A percentile compares a stretch with the other conserved stretches of the same genome.
Evolutionary conservation across 2,329 filamentous ascomycete genomes (phyloP).

Genomic region (Colletotrichum destructivum): DNA sequence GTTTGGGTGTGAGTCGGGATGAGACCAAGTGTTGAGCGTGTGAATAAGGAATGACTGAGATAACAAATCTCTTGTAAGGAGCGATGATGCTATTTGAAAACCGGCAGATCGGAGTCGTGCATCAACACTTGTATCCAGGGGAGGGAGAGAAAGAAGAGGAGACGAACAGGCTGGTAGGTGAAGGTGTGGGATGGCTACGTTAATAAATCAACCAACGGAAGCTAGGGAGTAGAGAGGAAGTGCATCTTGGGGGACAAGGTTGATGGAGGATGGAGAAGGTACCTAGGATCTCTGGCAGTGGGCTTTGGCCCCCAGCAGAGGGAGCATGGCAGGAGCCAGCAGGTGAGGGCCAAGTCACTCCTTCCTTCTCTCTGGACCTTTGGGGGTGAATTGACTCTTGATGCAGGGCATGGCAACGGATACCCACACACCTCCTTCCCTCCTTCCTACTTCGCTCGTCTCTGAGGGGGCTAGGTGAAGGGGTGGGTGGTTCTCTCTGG

Average conservation of each 20-base stretch:
- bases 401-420: slow-evolving; percentile 17
- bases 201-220: slow-evolving; percentile 24
- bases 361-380: slow-evolving; percentile 17
- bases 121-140: slow-evolving; percentile 30
- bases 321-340: slow-evolving; percentile 4
- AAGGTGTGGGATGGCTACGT: slow-evolving; percentile 25
- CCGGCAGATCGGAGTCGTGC: slow-evolving; percentile 26
- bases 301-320: slow-evolving; percentile 10
- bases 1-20: background rate
- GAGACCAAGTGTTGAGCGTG: slow-evolving; percentile 19
- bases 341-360: slow-evolving; percentile 8
- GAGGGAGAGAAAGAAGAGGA: background rate
- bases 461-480: slow-evolving; percentile 3
- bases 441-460: slow-evolving; percentile 19
- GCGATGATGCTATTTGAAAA: slow-evolving; percentile 35
- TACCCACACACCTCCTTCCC: slow-evolving; percentile 28
- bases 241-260: slow-evolving; percentile 26
- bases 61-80: slow-evolving; percentile 21
- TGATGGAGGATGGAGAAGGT: slow-evolving; percentile 19
- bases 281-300: slow-evolving; percentile 6
- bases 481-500: slow-evolving; percentile 16
- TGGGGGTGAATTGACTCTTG: slow-evolving; percentile 17
- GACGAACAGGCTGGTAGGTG: background rate
- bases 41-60: slow-evolving; percentile 42
- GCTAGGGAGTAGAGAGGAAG: slow-evolving; percentile 21